phyloP scores from a whole-genome alignment of 495 filamentous ascomycete species.

The Xylaria longipes region DNA sequence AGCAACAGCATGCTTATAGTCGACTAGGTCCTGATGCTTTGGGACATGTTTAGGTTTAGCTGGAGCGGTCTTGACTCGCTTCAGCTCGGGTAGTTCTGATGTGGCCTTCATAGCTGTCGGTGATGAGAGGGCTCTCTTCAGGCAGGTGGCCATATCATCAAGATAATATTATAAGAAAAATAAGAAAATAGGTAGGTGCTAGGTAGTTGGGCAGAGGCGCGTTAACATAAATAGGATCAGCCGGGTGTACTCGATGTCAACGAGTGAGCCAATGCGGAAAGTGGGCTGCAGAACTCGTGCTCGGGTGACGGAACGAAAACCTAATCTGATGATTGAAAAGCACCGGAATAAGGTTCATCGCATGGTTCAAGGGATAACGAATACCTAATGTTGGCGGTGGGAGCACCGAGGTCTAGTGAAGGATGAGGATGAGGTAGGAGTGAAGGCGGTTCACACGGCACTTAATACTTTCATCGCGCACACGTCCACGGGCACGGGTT shows the following conservation, averaged over 20 bases:
- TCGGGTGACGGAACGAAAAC: neutral
- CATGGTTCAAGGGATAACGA: neutral
- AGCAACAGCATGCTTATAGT: slow-evolving; percentile 83
- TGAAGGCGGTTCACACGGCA: slow-evolving; percentile 7
- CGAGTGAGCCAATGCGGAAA: slow-evolving; percentile 25
- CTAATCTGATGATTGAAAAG: neutral
- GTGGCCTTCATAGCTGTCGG: slow-evolving; percentile 27
- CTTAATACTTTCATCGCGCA: slow-evolving; percentile 12
- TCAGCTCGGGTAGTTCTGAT: slow-evolving; percentile 39
- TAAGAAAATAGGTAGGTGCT: neutral
- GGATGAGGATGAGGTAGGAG: slow-evolving; percentile 1
- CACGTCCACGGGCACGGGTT: slow-evolving; percentile 2
- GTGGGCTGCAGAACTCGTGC: slow-evolving; percentile 18
- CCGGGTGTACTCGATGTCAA: neutral
- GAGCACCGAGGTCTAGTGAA: slow-evolving; percentile 7
- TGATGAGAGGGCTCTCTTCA: slow-evolving; percentile 23
- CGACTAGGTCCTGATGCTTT: slow-evolving; percentile 62
- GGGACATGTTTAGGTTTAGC: slow-evolving; percentile 42
- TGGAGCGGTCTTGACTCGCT: slow-evolving; percentile 25
- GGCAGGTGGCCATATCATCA: slow-evolving; percentile 19
- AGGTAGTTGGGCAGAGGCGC: neutral
- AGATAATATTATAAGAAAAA: neutral
- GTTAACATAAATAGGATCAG: neutral
- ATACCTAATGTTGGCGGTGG: neutral
- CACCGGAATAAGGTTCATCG: neutral